Conservation (phyloP, 148 eudicot species). For the Persicaria maculosa region DNA sequence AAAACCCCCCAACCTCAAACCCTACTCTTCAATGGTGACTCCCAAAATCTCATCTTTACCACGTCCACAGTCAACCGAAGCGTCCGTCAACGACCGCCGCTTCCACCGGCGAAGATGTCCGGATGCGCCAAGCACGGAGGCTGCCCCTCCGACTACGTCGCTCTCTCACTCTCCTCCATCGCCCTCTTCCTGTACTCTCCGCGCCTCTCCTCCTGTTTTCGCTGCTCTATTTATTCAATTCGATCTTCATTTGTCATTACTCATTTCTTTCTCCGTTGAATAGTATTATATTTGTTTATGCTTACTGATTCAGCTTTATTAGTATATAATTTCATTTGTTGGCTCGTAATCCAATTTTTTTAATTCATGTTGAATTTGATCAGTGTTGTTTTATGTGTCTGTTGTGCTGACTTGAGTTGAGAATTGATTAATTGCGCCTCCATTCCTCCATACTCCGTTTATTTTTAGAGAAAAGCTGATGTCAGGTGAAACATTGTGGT, state of each 20-base stretch:
- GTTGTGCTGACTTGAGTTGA: neutral
- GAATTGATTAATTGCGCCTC: neutral
- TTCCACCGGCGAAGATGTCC: conserved; percentile 27
- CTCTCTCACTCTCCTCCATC: conserved; percentile 47
- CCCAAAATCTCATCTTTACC: neutral
- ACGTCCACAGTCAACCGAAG: neutral
- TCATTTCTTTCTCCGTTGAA: neutral
- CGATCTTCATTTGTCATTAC: neutral
- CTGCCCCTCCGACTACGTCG: conserved; percentile 72
- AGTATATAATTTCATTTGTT: no score
- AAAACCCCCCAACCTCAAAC: neutral
- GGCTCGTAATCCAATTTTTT: no score
- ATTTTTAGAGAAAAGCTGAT: neutral
- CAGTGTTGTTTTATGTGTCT: neutral
- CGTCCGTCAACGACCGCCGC: neutral
- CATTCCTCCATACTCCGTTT: neutral
- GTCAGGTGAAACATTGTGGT: neutral
- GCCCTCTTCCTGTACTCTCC: conserved; percentile 49
- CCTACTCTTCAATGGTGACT: neutral
- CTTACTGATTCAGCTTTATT: no score
- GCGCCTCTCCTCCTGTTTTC: neutral
- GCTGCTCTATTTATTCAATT: neutral
- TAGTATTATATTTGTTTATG: no score
- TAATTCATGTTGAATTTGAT: no score
- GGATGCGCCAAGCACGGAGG: conserved; percentile 64